A percentile compares a stretch with the other conserved stretches of the same genome.
phyloP scores from a whole-genome alignment of 1,284 basidiomycete genomes.

The Mycena citricolor region DNA sequence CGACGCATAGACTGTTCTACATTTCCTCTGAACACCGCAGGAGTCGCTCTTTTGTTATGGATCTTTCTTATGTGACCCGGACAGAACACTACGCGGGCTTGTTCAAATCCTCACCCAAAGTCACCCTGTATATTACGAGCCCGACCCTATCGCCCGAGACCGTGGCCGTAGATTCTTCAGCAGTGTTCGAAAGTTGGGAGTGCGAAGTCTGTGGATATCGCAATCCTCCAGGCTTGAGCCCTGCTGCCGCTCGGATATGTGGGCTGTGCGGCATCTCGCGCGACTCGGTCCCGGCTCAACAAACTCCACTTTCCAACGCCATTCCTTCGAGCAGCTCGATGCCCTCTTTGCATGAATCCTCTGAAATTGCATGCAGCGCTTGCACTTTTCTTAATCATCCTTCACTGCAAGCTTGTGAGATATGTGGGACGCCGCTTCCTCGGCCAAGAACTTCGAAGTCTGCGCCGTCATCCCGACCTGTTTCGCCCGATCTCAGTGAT shows the following conservation, averaged over 20 bases:
- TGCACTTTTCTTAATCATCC: constrained; percentile 94
- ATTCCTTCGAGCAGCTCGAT: constrained; percentile 36
- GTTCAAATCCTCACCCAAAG: constrained; percentile 87
- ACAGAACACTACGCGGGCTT: constrained; percentile 93
- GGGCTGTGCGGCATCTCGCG: constrained; percentile 74
- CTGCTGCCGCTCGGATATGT: constrained; percentile 63
- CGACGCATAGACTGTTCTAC: constrained; percentile 86
- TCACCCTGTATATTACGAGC: constrained; percentile 70
- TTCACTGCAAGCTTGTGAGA: constrained; percentile 78
- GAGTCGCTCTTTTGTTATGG: constrained; percentile 57
- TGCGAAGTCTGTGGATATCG: constrained; percentile 84
- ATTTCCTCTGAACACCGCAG: constrained; percentile 57
- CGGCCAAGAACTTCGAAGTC: constrained; percentile 51
- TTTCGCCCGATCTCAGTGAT: constrained; percentile 47
- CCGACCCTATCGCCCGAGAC: constrained; percentile 28
- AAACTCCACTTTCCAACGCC: constrained; percentile 31
- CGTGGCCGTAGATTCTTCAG: too few relatives aligned
- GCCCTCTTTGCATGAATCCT: constrained; percentile 33
- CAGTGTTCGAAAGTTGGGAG: constrained; percentile 68
- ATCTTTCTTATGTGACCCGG: constrained; percentile 67
- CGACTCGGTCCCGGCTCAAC: constrained; percentile 36
- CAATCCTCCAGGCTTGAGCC: constrained; percentile 71
- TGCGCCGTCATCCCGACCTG: constrained; percentile 58
- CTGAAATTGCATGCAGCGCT: constrained; percentile 66
- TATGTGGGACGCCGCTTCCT: constrained; percentile 77